Percentiles rank a stretch among this genome's conserved stretches.
These are phyloP conservation scores for Cytospora piceae DNA, from an alignment of 2,329 filamentous ascomycete species.

Conservation along the genomic window DNA sequence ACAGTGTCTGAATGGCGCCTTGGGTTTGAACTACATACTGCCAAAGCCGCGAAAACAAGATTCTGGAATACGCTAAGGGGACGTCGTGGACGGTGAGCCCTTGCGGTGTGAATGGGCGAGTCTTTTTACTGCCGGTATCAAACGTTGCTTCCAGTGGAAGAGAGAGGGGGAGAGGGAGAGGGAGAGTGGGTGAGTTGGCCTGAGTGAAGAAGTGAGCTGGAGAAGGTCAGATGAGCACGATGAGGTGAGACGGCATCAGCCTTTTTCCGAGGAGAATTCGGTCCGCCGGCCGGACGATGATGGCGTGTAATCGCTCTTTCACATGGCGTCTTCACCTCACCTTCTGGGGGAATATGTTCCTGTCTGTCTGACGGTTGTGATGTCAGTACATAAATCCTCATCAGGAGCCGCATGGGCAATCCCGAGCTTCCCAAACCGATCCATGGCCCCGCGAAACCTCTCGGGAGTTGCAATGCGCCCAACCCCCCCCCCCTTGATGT, in stretches of 20 bases:
- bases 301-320: background rate
- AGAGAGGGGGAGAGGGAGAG: constrained; percentile 2
- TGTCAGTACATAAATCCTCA: too few species aligned
- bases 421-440: background rate
- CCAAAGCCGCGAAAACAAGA: constrained; percentile 12
- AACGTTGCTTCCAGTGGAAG: background rate
- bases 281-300: constrained; percentile 15
- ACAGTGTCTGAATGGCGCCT: background rate
- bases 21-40: background rate
- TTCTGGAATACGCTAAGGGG: constrained; percentile 5
- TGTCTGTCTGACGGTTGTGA: too few species aligned
- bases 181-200: background rate
- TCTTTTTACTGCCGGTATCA: background rate
- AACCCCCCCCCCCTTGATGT: background rate
- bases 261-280: constrained; percentile 7
- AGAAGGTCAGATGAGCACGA: background rate
- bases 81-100: constrained; percentile 16
- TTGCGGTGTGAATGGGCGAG: background rate
- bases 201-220: constrained; percentile 20
- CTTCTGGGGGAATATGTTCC: background rate
- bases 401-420: background rate
- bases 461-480: background rate
- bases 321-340: constrained; percentile 1
- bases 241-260: constrained; percentile 28
- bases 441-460: background rate